Evolutionary conservation across 148 eudicot species (phyloP).

Genomic region (Rhododendron griersonianum): DNA sequence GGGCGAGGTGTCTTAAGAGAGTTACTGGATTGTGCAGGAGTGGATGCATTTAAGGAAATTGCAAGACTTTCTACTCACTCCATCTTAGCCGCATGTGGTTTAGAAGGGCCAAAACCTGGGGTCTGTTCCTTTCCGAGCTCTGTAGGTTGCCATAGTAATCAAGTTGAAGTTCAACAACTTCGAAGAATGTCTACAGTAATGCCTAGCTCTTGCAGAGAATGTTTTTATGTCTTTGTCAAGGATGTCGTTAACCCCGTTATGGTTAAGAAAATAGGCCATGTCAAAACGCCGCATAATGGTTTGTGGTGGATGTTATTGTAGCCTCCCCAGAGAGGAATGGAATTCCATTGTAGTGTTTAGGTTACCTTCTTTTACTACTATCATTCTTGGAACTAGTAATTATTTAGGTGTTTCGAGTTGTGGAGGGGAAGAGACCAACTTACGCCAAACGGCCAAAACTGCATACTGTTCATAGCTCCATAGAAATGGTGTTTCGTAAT

Average conservation of each 20-base stretch:
- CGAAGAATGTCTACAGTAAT: constrained; percentile 47
- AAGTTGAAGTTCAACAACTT: constrained; percentile 24
- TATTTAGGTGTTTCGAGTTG: no score
- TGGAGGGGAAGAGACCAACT: no score
- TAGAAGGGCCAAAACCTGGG: constrained; percentile 47
- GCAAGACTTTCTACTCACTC: constrained; percentile 81
- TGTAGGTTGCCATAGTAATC: constrained; percentile 41
- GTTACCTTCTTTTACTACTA: no score
- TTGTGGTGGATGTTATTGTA: no score
- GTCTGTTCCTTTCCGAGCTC: constrained; percentile 25
- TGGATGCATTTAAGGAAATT: constrained; percentile 64
- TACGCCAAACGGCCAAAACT: no score
- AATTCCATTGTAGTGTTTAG: constrained; percentile 14
- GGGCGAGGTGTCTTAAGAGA: background rate
- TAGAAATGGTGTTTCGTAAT: no score
- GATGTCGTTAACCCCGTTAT: no score
- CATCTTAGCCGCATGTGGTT: constrained; percentile 73
- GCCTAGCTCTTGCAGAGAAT: constrained; percentile 69
- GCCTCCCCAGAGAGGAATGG: no score
- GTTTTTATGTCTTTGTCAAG: constrained; percentile 51
- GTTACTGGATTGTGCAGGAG: constrained; percentile 33
- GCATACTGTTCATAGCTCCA: no score
- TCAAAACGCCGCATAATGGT: no score
- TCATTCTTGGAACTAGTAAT: constrained; percentile 15
- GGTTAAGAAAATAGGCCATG: no score